Conservation (phyloP, 2,329 filamentous ascomycete species). For the Colletotrichum zoysiae region DNA sequence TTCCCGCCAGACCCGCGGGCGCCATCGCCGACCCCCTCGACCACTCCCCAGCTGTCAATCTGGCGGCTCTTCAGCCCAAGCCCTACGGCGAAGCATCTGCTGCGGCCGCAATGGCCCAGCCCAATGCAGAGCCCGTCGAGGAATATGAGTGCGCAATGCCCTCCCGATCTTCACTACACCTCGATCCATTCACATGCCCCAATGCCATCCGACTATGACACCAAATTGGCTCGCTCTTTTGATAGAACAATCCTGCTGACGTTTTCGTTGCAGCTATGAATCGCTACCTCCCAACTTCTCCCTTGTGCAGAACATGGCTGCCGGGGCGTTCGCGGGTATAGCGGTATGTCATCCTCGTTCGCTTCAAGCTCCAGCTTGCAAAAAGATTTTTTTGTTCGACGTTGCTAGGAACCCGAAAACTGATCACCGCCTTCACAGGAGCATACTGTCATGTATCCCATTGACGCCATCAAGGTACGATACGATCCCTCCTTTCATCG, state of each 20-base stretch:
- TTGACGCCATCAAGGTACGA: slow-evolving; percentile 95
- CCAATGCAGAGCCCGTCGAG: slow-evolving; percentile 72
- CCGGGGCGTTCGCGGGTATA: slow-evolving; percentile 96
- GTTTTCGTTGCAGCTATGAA: slow-evolving; percentile 76
- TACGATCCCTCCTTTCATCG: neutral
- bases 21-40: slow-evolving; percentile 38
- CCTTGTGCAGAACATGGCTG: slow-evolving; percentile 92
- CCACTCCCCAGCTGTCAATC: slow-evolving; percentile 60
- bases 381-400: neutral
- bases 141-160: slow-evolving; percentile 71
- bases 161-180: slow-evolving; percentile 7
- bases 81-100: slow-evolving; percentile 73
- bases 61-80: slow-evolving; percentile 72
- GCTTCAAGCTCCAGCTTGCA: slow-evolving; percentile 12
- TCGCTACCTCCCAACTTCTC: slow-evolving; percentile 94
- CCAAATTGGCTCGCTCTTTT: neutral
- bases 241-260: slow-evolving; percentile 37
- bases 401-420: slow-evolving; percentile 21
- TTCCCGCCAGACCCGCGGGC: slow-evolving; percentile 19
- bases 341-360: slow-evolving; percentile 70
- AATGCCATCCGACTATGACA: slow-evolving; percentile 1
- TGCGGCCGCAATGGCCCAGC: slow-evolving; percentile 79
- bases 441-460: slow-evolving; percentile 98
- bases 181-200: slow-evolving; percentile 4
- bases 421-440: slow-evolving; percentile 69